Base-by-base conservation (phyloP, 2,329 filamentous ascomycete genomes). In the Talaromyces atroroseus region DNA sequence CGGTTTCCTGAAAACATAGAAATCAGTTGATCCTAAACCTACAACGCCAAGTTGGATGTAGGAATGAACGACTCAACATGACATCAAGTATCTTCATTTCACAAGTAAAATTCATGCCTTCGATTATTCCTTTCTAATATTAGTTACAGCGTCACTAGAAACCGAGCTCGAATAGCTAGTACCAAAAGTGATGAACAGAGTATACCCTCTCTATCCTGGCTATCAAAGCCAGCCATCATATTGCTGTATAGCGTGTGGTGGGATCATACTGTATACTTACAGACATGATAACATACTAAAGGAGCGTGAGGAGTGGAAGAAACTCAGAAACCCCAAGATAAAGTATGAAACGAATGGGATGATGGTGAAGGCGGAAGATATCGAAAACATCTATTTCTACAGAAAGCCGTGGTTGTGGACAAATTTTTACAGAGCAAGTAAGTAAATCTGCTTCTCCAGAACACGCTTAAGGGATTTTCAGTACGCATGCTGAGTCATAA, bases 221-320 rank as follows among this genome's bases (percentile, higher is more conserved):
- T n/a, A n/a, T n/a, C n/a, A n/a, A n/a, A n/a, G 32, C 3, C 5
- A 34, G 32, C 32, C 32, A 40, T 5, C 3, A 18, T 18, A 6
- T 48, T 57, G 32, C 36, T 57, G 54, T 44, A 57, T 57, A 51
- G 49, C 34, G 47, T 57, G 54, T 52, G 54, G 54, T 40, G 32
- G 32, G 20, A 0, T n/a, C n/a, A n/a, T n/a, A n/a, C n/a, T n/a
- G n/a, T n/a, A n/a, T n/a, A n/a, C n/a, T n/a, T n/a, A n/a, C n/a
- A n/a, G n/a, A n/a, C n/a, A n/a, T n/a, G n/a, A n/a, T n/a, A n/a
- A n/a, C n/a, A n/a, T n/a, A n/a, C n/a, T 52, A 6, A 42, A 48
- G 6, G 54, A 57, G 8, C 49, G 54, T 26, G 49, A 52, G 14
- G 42, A 57, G 7, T 57, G 54, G 49, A 46, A 57, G 16, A 36